Conservation (phyloP, 192 early-diverging fungal species). For the Rhizophagus clarus region DNA sequence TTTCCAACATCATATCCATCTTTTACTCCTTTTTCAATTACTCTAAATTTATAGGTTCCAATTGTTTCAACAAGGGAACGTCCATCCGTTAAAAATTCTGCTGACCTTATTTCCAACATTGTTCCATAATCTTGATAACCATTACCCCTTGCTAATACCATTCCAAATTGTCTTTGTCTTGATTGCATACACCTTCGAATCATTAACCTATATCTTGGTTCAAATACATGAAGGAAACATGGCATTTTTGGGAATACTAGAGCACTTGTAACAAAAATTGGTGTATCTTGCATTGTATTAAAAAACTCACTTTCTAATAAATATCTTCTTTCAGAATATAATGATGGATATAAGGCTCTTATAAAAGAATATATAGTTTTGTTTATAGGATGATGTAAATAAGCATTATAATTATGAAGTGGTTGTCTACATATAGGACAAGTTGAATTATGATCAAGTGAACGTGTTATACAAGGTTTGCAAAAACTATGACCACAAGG, state of each 20-base stretch:
- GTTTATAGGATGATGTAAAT: slow-evolving; percentile 45
- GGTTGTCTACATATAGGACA: slow-evolving; percentile 52
- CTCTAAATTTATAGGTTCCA: slow-evolving; percentile 49
- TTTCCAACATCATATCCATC: slow-evolving; percentile 55
- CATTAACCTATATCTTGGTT: slow-evolving; percentile 66
- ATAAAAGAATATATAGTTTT: slow-evolving; percentile 26
- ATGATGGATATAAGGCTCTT: not conserved
- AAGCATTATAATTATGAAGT: slow-evolving; percentile 37
- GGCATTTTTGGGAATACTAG: slow-evolving; percentile 61
- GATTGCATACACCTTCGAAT: slow-evolving; percentile 51
- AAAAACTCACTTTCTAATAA: slow-evolving; percentile 39
- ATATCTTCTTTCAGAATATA: slow-evolving; percentile 11
- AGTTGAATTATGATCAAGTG: slow-evolving; percentile 51
- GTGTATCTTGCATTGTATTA: slow-evolving; percentile 44
- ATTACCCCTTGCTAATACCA: slow-evolving; percentile 43
- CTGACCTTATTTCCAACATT: slow-evolving; percentile 48
- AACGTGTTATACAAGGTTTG: slow-evolving; percentile 56
- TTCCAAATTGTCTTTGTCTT: slow-evolving; percentile 51
- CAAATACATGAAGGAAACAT: slow-evolving; percentile 64
- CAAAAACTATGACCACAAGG: slow-evolving; percentile 74
- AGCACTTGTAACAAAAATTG: slow-evolving; percentile 56
- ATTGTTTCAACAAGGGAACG: slow-evolving; percentile 54
- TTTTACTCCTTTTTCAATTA: slow-evolving; percentile 38
- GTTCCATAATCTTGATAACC: slow-evolving; percentile 46
- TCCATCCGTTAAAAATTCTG: slow-evolving; percentile 51